A percentile compares a stretch with the other conserved stretches of the same genome.
phyloP scores from a whole-genome alignment of 129 eudicot species.

The Pseudognaphalium luteoalbum region DNA sequence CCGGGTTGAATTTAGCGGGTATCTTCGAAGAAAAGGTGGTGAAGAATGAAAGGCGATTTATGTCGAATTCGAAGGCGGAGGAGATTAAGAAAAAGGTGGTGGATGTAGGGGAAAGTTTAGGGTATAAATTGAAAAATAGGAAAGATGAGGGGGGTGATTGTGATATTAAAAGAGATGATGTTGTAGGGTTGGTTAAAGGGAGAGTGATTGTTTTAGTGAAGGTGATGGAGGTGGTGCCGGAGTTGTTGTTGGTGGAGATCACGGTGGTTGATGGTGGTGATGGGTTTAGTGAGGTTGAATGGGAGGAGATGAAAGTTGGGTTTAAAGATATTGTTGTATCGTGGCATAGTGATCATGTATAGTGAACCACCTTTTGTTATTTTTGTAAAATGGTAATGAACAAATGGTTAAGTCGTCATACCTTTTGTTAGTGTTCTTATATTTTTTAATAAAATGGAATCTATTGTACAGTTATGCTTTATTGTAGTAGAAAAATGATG shows the following conservation, averaged over 20 bases:
- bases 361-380: conserved; percentile 37
- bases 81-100: conserved; percentile 55
- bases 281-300: conserved; percentile 53
- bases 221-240: conserved; percentile 61
- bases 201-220: conserved; percentile 43
- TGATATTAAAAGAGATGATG: not conserved
- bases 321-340: conserved; percentile 52
- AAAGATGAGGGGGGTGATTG: conserved; percentile 29
- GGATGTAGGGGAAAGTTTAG: conserved; percentile 52
- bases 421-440: conserved; percentile 1
- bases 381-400: not conserved
- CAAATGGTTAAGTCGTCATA: conserved; percentile 7
- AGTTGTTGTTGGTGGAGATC: conserved; percentile 64
- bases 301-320: conserved; percentile 63
- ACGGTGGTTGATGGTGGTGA: conserved; percentile 52
- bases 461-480: too few species aligned
- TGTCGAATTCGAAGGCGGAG: conserved; percentile 35
- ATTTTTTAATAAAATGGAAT: not conserved
- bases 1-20: conserved; percentile 75
- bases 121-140: conserved; percentile 47
- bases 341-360: conserved; percentile 39
- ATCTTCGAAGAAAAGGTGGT: conserved; percentile 44
- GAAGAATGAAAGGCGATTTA: conserved; percentile 55
- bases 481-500: too few species aligned
- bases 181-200: conserved; percentile 58